A percentile compares a stretch with the other conserved stretches of the same genome.
Evolutionary conservation across 371 early-diverging fungal species (phyloP).

Genomic region (Mortierella sp.): DNA sequence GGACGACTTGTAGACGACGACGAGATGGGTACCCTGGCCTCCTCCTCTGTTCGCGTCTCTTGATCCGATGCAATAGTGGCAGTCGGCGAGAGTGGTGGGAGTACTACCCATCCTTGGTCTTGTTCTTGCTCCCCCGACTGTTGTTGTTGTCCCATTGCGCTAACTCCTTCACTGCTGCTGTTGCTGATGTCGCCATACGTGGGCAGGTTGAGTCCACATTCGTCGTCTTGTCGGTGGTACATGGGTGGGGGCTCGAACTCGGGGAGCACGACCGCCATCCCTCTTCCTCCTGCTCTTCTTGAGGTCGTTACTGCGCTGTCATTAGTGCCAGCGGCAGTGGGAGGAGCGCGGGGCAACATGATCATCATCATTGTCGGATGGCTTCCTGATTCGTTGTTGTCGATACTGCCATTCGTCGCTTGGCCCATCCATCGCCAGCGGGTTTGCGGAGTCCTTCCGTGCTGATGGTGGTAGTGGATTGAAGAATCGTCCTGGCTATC

Average conservation of each 20-base stretch:
- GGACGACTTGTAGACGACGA: not conserved
- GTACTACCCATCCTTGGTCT: not conserved
- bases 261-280: not conserved
- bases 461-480: not conserved
- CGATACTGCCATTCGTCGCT: not conserved
- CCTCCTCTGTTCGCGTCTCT: not conserved
- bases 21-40: not conserved
- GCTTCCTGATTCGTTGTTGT: not conserved
- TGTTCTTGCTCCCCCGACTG: not conserved
- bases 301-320: not conserved
- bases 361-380: slow-evolving; percentile 1
- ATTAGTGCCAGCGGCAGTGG: not conserved
- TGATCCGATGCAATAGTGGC: not conserved
- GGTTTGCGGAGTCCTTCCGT: not conserved
- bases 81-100: not conserved
- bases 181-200: slow-evolving; percentile 6
- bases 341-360: not conserved
- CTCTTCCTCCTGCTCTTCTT: not conserved
- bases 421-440: slow-evolving; percentile 11
- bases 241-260: slow-evolving; percentile 11
- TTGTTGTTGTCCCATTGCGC: not conserved
- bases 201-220: not conserved
- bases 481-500: slow-evolving; percentile 12
- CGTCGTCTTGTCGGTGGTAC: slow-evolving; percentile 2
- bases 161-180: not conserved